These are phyloP conservation scores for Prosopis cineraria DNA, from an alignment of 306 rosid genomes.

Conservation along the genomic window DNA sequence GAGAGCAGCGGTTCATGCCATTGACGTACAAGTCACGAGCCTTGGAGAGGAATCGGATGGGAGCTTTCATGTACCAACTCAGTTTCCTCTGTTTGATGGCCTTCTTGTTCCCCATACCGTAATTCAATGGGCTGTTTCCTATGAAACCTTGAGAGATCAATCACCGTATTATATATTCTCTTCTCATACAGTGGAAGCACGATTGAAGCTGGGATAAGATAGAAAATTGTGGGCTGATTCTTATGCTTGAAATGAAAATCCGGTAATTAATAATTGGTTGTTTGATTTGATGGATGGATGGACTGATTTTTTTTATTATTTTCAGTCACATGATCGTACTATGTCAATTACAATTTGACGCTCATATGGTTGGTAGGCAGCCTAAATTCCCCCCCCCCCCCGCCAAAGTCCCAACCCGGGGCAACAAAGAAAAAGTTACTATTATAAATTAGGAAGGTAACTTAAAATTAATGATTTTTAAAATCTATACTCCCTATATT, in stretches of 20 bases:
- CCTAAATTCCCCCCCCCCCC: too few species aligned
- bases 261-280: not conserved
- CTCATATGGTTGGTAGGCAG: too few species aligned
- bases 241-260: not conserved
- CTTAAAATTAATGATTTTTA: too few species aligned
- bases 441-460: not conserved
- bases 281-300: not conserved
- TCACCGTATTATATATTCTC: not conserved
- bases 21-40: constrained; percentile 55
- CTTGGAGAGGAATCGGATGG: constrained; percentile 45
- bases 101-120: constrained; percentile 31
- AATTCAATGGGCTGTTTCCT: not conserved
- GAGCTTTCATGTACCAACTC: constrained; percentile 41
- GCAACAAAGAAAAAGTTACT: too few species aligned
- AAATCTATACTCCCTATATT: too few species aligned
- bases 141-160: not conserved
- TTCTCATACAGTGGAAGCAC: not conserved
- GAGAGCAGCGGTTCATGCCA: constrained; percentile 48
- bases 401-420: too few species aligned
- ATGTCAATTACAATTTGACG: too few species aligned
- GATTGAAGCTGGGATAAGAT: not conserved
- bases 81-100: constrained; percentile 31
- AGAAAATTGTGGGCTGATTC: too few species aligned
- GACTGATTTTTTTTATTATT: not conserved
- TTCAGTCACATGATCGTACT: too few species aligned